These are phyloP conservation scores for Epithemia pelagica DNA, from an alignment of 108 stramenopile genomes.

Conservation along the genomic window DNA sequence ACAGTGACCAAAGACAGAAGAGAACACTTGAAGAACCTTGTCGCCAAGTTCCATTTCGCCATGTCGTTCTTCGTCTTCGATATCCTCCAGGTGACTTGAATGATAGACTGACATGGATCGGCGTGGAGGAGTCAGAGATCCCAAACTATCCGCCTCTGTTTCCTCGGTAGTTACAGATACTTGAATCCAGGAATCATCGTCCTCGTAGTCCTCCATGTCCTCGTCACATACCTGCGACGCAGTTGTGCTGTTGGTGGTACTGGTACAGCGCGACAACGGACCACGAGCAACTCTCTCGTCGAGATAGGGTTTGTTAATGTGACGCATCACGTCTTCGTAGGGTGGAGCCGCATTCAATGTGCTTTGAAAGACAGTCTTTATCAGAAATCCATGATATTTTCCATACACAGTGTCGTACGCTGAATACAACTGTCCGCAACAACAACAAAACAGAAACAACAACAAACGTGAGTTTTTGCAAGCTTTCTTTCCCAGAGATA, in stretches of 20 bases:
- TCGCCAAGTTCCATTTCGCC: not conserved
- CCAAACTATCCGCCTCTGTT: not conserved
- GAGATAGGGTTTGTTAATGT: constrained; percentile 26
- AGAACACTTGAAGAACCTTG: constrained; percentile 10
- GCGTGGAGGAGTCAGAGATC: not conserved
- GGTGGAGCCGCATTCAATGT: constrained; percentile 62
- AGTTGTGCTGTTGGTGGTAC: not conserved
- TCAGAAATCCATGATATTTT: constrained; percentile 64
- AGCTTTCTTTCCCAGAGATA: too few relatives aligned
- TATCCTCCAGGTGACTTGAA: not conserved
- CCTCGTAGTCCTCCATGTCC: not conserved
- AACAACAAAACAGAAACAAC: not conserved
- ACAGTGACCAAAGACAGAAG: constrained; percentile 19
- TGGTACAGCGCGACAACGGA: not conserved
- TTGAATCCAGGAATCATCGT: not conserved
- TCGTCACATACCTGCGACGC: not conserved
- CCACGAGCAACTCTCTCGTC: not conserved
- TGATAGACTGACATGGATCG: not conserved
- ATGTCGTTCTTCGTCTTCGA: not conserved
- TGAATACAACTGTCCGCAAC: constrained; percentile 15
- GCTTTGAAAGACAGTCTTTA: constrained; percentile 51
- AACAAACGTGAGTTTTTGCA: not conserved
- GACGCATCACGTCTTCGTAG: constrained; percentile 35
- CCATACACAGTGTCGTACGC: constrained; percentile 65
- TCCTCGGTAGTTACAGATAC: not conserved